These are phyloP conservation scores for Aristolochia fimbriata DNA, from an alignment of 164 flowering plant species.

Conservation along the genomic window DNA sequence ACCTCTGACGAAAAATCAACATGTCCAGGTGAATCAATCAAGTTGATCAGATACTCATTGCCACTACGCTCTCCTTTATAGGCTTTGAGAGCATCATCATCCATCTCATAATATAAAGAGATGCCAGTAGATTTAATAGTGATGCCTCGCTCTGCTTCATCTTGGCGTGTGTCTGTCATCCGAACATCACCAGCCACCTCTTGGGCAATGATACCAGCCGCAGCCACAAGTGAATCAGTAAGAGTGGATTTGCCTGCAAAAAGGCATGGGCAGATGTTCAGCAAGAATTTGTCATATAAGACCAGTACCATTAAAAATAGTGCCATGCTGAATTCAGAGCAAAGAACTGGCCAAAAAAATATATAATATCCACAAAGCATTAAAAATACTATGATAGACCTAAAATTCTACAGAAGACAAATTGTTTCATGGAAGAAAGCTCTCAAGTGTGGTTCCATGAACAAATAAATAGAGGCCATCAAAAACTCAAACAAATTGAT, in stretches of 20 bases:
- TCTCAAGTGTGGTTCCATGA: no score
- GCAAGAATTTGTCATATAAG: background rate
- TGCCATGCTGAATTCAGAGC: background rate
- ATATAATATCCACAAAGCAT: no score
- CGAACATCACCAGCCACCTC: conserved; percentile 37
- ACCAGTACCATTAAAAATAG: background rate
- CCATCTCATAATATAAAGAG: conserved; percentile 17
- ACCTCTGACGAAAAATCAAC: conserved; percentile 20
- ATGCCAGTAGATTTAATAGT: conserved; percentile 19
- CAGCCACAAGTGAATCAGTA: conserved; percentile 39
- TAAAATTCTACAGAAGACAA: no score
- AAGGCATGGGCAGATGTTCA: background rate
- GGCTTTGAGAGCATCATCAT: conserved; percentile 7
- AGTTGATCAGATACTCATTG: conserved; percentile 20
- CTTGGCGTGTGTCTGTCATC: conserved; percentile 23
- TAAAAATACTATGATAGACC: no score
- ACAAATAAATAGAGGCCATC: no score
- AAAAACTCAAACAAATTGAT: no score
- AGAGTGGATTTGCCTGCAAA: conserved; percentile 47
- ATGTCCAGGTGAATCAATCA: conserved; percentile 25
- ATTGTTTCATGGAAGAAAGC: no score
- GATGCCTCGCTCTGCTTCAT: conserved; percentile 24
- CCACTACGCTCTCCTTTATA: conserved; percentile 16
- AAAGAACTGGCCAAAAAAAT: no score
- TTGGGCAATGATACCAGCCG: conserved; percentile 43